phyloP scores from a whole-genome alignment of 768 basidiomycete species.

The Boletellus sp. region DNA sequence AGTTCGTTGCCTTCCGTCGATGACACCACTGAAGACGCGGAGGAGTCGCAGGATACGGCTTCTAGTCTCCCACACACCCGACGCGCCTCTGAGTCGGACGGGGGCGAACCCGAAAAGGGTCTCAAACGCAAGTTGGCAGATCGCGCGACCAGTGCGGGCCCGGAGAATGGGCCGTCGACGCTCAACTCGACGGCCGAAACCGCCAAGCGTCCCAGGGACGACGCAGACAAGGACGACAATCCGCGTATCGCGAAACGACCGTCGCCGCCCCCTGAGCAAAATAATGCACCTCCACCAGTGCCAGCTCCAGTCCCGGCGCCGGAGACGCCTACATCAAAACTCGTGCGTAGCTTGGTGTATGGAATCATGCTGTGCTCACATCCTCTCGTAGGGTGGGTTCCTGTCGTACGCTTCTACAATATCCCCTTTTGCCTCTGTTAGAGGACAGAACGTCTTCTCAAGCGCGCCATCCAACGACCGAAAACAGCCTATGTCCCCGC shows the following conservation, averaged over 20 bases:
- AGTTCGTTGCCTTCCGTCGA: conserved; percentile 19
- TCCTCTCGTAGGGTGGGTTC: conserved; percentile 55
- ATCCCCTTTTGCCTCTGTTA: conserved; percentile 73
- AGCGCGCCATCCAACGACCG: conserved; percentile 21
- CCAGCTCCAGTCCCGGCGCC: conserved; percentile 3
- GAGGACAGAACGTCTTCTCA: conserved; percentile 56
- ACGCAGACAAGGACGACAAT: conserved; percentile 58
- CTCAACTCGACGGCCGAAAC: conserved; percentile 33
- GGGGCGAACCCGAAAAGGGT: conserved; percentile 51
- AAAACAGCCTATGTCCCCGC: conserved; percentile 29
- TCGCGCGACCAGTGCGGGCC: conserved; percentile 62
- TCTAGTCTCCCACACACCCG: conserved; percentile 25
- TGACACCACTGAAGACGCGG: conserved; percentile 25
- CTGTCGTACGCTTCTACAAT: conserved; percentile 73
- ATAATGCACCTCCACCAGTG: conserved; percentile 16
- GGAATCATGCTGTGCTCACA: conserved; percentile 11
- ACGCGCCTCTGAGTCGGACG: conserved; percentile 43
- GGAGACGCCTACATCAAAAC: conserved; percentile 38
- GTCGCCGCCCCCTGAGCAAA: conserved; percentile 64
- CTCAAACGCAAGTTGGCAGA: conserved; percentile 69
- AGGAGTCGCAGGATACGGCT: conserved; percentile 29
- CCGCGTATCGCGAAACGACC: conserved; percentile 57
- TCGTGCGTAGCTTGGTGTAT: conserved; percentile 37
- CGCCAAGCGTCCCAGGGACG: conserved; percentile 60
- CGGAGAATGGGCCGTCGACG: conserved; percentile 30